Evolutionary conservation across 2,329 filamentous ascomycete species (phyloP).

Genomic region (Penicillium digitatum): DNA sequence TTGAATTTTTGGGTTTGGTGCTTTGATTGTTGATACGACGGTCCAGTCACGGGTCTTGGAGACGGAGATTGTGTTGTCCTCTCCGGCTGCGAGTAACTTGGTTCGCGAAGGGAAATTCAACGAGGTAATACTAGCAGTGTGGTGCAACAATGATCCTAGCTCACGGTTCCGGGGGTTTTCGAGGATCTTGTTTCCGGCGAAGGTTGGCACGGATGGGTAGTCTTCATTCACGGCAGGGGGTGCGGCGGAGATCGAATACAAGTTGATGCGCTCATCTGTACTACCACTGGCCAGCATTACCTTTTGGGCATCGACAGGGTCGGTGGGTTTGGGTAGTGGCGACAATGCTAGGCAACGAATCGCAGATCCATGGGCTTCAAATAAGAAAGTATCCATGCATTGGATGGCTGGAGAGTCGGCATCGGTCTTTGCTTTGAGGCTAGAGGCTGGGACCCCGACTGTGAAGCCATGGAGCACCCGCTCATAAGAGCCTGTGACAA

Average conservation of each 20-base stretch:
- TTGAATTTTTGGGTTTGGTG: constrained; percentile 72
- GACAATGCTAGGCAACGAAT: constrained; percentile 87
- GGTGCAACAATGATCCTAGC: constrained; percentile 80
- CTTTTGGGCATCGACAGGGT: constrained; percentile 63
- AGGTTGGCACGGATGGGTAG: constrained; percentile 59
- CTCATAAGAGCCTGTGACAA: constrained; percentile 92
- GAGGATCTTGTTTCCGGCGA: constrained; percentile 68
- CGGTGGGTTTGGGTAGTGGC: constrained; percentile 57
- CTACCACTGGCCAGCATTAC: constrained; percentile 85
- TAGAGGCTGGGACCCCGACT: constrained; percentile 57
- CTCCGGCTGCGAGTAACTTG: constrained; percentile 81
- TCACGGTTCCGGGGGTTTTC: constrained; percentile 86
- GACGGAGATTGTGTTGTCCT: constrained; percentile 88
- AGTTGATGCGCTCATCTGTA: constrained; percentile 90
- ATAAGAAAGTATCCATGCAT: constrained; percentile 91
- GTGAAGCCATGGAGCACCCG: constrained; percentile 85
- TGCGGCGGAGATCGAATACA: constrained; percentile 80
- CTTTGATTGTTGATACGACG: constrained; percentile 81
- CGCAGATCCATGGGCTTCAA: constrained; percentile 86
- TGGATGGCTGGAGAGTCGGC: constrained; percentile 46
- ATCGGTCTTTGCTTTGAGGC: constrained; percentile 26
- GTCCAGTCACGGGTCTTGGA: constrained; percentile 86
- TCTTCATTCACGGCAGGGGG: constrained; percentile 55
- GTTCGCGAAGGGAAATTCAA: constrained; percentile 78
- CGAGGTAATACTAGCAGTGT: constrained; percentile 74